Conservation (phyloP, 345 rosid genomes). For the Clarkia xantiana region DNA sequence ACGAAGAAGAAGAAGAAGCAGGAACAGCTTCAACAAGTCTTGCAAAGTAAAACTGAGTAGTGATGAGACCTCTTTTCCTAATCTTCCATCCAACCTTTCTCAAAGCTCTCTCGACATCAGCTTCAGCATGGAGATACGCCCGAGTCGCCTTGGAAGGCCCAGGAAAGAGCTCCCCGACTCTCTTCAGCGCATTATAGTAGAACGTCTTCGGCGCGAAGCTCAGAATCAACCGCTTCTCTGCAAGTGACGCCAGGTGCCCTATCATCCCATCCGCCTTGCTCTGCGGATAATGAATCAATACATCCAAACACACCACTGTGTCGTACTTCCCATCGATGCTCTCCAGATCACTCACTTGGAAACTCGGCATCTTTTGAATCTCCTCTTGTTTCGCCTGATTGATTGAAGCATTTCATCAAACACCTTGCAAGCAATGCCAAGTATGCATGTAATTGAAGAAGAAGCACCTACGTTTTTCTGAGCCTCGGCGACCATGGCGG, state of each 20-base stretch:
- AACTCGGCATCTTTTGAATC: constrained; percentile 36
- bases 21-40: constrained; percentile 80
- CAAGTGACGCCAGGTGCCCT: constrained; percentile 81
- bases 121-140: constrained; percentile 84
- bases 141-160: constrained; percentile 97
- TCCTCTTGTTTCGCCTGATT: constrained; percentile 34
- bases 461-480: constrained; percentile 39
- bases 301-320: constrained; percentile 81
- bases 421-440: too few relatives aligned
- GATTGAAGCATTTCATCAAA: not conserved
- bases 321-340: constrained; percentile 64
- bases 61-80: constrained; percentile 56
- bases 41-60: constrained; percentile 76
- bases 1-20: not conserved
- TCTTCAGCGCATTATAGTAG: constrained; percentile 63
- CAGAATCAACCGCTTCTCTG: constrained; percentile 58
- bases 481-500: constrained; percentile 92
- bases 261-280: constrained; percentile 90
- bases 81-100: constrained; percentile 86
- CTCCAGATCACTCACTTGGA: constrained; percentile 78
- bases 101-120: constrained; percentile 72
- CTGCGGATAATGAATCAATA: constrained; percentile 88
- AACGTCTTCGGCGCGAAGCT: constrained; percentile 93
- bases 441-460: too few relatives aligned
- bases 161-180: constrained; percentile 85